Base-by-base conservation (phyloP, 2,329 filamentous ascomycete genomes). In the Cordyceps farinosa region DNA sequence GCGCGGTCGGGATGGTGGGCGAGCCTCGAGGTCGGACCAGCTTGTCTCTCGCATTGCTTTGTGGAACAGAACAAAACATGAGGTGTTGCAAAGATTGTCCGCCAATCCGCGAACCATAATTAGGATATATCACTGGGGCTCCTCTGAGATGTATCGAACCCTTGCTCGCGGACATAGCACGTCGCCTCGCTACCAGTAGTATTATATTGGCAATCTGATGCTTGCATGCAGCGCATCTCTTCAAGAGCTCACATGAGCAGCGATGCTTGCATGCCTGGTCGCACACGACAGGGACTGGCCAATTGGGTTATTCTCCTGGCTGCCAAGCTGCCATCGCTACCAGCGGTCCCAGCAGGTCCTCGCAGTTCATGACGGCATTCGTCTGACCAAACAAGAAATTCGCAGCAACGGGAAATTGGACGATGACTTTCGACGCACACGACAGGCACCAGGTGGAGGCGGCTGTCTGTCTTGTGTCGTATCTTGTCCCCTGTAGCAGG, bases 331-430 rank as follows among this genome's bases (percentile, higher is more conserved):
- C 50, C 30, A 32, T 51, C 27, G 30, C 15, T 34, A 48, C 2
- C 11, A 30, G 27, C 45, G 45, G 34, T 34, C 34, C 6, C 22
- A 53, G 10, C 27, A 42, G 13, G 27, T 10, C 48, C 8, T n/a
- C 27, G 2, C 15, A 48, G 13, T 32, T 30, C 53, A 56, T 56
- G 38, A 56, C 40, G 47, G 56, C 57, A 52, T 52, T 60, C 57
- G 34, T 60, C 57, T 44, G 47, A 60, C 51, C 42, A 47, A 42
- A 45, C 53, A 61, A 55, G 40, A 55, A 38, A 47, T 55, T n/a
- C 51, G 22, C 51, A 54, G 42, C 42, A 48, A 48, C 50, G 59
- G 50, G 59, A 61, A 61, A 61, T 61, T 48, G 40, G 59, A 48
- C 51, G 29, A 52, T 11, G 42, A 61, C 40, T 51, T 52, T 55